Conservation (phyloP, 345 rosid genomes). For the Corchorus olitorius region DNA sequence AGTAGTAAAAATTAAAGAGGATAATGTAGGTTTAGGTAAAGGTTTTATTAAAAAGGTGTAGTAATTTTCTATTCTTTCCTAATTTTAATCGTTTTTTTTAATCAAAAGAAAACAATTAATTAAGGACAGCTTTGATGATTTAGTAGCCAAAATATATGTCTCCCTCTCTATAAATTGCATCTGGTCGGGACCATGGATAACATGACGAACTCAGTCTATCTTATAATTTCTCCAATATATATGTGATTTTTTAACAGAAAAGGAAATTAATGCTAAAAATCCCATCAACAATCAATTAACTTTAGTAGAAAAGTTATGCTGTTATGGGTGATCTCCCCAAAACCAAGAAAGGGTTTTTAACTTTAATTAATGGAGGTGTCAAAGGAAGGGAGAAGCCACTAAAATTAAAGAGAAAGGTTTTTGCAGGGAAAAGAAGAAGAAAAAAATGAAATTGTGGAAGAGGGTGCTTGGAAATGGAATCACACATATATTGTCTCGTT, state of each 20-base stretch:
- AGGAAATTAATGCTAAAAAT: neutral
- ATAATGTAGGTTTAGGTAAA: neutral
- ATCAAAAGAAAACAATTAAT: neutral
- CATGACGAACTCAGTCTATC: no score
- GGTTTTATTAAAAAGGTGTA: neutral
- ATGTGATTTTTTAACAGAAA: neutral
- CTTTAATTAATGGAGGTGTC: conserved; percentile 30
- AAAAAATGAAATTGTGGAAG: conserved; percentile 26
- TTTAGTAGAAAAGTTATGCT: conserved; percentile 10
- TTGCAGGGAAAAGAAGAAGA: neutral
- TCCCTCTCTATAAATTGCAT: no score
- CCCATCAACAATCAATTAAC: neutral
- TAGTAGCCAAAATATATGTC: neutral
- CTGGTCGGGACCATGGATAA: no score
- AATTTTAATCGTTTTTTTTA: neutral
- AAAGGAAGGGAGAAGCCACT: conserved; percentile 36
- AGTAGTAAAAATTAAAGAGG: neutral
- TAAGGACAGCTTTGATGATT: neutral
- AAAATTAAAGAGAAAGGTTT: conserved; percentile 2
- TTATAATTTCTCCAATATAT: no score
- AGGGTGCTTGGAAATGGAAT: conserved; percentile 42
- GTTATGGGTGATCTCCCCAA: conserved; percentile 35
- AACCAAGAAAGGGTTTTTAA: conserved; percentile 32
- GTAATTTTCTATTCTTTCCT: neutral
- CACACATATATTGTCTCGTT: conserved; percentile 37